Base-by-base conservation (phyloP, 1,284 basidiomycete genomes). In the Jaminaea rosea region DNA sequence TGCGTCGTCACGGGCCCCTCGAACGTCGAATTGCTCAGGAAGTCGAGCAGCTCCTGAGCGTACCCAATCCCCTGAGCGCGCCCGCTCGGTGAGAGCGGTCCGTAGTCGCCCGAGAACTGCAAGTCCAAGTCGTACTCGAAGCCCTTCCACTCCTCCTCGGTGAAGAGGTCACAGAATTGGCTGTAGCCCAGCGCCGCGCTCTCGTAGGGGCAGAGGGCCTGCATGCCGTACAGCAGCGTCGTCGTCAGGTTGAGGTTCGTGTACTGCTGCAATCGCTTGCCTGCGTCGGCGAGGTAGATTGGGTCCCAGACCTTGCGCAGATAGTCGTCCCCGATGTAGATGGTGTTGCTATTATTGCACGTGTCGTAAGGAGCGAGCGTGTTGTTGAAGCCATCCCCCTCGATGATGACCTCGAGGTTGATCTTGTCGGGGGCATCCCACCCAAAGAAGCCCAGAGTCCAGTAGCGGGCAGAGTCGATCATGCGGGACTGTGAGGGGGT, bases 151-250 rank as follows among this genome's bases (percentile, higher is more conserved):
- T 94, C 89, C 44, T 87, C 83, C 69, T 85, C 79, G 0, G 87
- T 90, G 76, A 94, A 94, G 0, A 94, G 77, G 50, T 82, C 81
- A 65, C 91, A 96, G 76, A 93, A 96, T 53, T 66, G 41, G n/a
- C 56, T 60, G 44, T 60, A 68, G 21, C 67, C 69, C 4, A 67
- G 44, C 15, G 60, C 58, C 2, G 50, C 58, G 8, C 63, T 69
- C 50, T 72, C 67, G 58, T 65, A 68, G 15, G 63, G 56, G 41
- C 69, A 72, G 73, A 85, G 47, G 21, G 53, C 53, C 47, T 63
- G 63, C 60, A 69, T 63, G 23, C 61, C 60, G 26, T 60, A 63
- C 10, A 69, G 56, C 49, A 67, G 54, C 29, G 59, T 56, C 23
- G 59, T 32, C 6, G 55, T 78, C 72, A 87, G 82, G 36, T 50